Percentiles rank a stretch among this genome's conserved stretches.
Evolutionary conservation across 345 rosid genomes (phyloP).

Genomic region (Citrus glauca): DNA sequence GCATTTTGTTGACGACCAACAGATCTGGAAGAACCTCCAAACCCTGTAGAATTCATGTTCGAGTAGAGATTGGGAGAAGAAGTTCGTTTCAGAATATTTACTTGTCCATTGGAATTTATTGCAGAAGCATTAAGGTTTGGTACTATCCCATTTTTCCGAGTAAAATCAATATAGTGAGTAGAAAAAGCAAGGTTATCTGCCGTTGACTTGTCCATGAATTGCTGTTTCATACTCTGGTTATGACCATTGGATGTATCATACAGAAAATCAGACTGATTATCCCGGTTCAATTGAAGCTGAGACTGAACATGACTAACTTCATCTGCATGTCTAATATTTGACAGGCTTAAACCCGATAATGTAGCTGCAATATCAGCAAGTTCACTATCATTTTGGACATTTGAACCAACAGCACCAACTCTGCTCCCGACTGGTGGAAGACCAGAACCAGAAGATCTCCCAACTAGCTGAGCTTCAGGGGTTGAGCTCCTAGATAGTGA

Average conservation of each 20-base stretch:
- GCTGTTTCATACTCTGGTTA: conserved; percentile 51
- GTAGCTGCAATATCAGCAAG: conserved; percentile 58
- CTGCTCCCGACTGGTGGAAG: conserved; percentile 68
- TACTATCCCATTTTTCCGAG: conserved; percentile 35
- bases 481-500: conserved; percentile 64
- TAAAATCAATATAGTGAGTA: conserved; percentile 37
- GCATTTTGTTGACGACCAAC: conserved; percentile 37
- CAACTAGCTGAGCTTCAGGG: conserved; percentile 59
- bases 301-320: conserved; percentile 34
- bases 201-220: conserved; percentile 33
- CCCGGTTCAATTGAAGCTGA: conserved; percentile 39
- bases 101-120: conserved; percentile 40
- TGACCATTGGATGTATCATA: conserved; percentile 45
- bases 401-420: conserved; percentile 40
- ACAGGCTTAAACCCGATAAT: conserved; percentile 52
- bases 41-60: conserved; percentile 40
- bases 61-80: conserved; percentile 68
- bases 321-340: conserved; percentile 41
- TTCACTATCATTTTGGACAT: conserved; percentile 41
- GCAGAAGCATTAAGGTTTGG: conserved; percentile 42
- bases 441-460: conserved; percentile 51
- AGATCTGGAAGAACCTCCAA: conserved; percentile 49
- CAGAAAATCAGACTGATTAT: conserved; percentile 42
- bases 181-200: conserved; percentile 47
- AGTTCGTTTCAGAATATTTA: conserved; percentile 58